Percentiles rank a stretch among this genome's conserved stretches.
Conservation (phyloP, 78 protist genomes). For the Emiliania huxleyi region DNA sequence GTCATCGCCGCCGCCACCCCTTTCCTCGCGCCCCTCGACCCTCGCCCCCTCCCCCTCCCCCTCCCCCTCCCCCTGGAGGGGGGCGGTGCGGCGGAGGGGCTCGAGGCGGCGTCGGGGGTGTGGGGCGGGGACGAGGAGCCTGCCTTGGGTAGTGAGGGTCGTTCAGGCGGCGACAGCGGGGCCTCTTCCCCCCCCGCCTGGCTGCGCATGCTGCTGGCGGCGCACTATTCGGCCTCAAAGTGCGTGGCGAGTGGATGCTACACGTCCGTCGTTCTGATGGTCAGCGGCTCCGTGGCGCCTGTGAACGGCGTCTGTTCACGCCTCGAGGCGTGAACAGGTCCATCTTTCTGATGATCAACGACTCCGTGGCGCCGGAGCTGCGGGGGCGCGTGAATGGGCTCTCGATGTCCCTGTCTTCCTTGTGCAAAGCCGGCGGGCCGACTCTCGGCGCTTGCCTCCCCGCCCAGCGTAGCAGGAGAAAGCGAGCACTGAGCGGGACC, state of each 20-base stretch:
- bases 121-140: too few relatives aligned
- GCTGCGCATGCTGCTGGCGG: too few relatives aligned
- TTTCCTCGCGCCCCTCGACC: neutral
- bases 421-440: neutral
- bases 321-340: neutral
- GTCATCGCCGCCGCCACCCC: neutral
- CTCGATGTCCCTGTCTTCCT: neutral
- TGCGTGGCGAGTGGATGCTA: neutral
- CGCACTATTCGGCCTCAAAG: too few relatives aligned
- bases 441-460: neutral
- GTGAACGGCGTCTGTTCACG: neutral
- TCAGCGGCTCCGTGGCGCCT: neutral
- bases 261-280: too few relatives aligned
- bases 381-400: neutral
- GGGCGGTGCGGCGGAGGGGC: neutral
- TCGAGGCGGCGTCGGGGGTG: neutral
- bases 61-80: neutral
- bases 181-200: too few relatives aligned
- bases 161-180: neutral
- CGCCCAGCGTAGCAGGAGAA: neutral
- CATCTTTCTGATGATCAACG: neutral
- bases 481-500: too few relatives aligned
- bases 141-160: neutral
- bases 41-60: neutral
- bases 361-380: neutral